phyloP scores from a whole-genome alignment of 129 eudicot genomes.

The Centaurea solstitialis region DNA sequence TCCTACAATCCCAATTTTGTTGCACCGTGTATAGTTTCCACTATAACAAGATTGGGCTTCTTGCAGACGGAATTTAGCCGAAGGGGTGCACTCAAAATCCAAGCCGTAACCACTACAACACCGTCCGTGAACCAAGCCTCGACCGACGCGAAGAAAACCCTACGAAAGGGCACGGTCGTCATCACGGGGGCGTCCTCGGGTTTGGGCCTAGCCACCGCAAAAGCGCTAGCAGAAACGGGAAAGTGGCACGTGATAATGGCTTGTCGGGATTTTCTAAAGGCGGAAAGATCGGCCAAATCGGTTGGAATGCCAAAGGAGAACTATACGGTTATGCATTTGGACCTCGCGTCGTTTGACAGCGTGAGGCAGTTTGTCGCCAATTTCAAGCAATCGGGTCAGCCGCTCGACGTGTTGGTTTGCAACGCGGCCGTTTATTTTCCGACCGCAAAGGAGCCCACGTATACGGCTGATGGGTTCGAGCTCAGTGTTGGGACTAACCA shows the following conservation, averaged over 20 bases:
- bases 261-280: slow-evolving; percentile 79
- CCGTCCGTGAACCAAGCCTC: slow-evolving; percentile 51
- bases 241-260: slow-evolving; percentile 91
- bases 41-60: neutral
- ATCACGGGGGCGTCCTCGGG: slow-evolving; percentile 96
- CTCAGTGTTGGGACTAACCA: slow-evolving; percentile 91
- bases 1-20: neutral
- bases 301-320: slow-evolving; percentile 66
- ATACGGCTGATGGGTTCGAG: slow-evolving; percentile 85
- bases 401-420: slow-evolving; percentile 87
- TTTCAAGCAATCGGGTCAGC: slow-evolving; percentile 60
- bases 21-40: neutral
- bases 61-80: slow-evolving; percentile 37
- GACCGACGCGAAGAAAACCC: slow-evolving; percentile 67
- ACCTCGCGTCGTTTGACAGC: slow-evolving; percentile 84
- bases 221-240: slow-evolving; percentile 75
- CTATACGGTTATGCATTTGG: slow-evolving; percentile 82
- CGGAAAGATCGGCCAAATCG: slow-evolving; percentile 74
- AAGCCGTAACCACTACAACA: slow-evolving; percentile 48
- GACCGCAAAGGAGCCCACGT: slow-evolving; percentile 86
- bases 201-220: slow-evolving; percentile 86
- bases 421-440: slow-evolving; percentile 92
- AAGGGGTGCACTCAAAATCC: slow-evolving; percentile 49
- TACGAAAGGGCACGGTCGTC: slow-evolving; percentile 74
- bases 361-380: slow-evolving; percentile 82